Evolutionary conservation across 257 asterid genomes (phyloP).

Genomic region (Forsythia suspensa): DNA sequence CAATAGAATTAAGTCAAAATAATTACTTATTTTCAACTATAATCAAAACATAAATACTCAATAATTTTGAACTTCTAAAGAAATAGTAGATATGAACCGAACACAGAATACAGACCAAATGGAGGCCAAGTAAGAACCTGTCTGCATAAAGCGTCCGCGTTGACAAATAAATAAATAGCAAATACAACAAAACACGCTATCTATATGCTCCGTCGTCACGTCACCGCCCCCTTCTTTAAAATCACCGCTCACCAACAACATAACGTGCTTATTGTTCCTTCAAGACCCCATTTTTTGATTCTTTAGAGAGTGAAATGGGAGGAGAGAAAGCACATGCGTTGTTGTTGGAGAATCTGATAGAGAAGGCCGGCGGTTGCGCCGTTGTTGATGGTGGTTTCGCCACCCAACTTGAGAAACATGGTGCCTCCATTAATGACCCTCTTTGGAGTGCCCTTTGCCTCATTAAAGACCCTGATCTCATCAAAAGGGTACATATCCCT

Average conservation of each 20-base stretch:
- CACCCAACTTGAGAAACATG: constrained; percentile 71
- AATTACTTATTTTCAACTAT: neutral
- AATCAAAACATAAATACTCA: no score
- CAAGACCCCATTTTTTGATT: neutral
- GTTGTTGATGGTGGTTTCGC: constrained; percentile 89
- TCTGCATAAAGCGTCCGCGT: constrained; percentile 43
- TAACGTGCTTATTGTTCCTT: constrained; percentile 21
- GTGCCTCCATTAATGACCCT: constrained; percentile 78
- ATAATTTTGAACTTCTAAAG: neutral
- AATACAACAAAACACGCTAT: neutral
- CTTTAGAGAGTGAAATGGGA: constrained; percentile 29
- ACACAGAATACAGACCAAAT: constrained; percentile 22
- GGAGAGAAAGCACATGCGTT: constrained; percentile 26
- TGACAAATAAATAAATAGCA: constrained; percentile 18
- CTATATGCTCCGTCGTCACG: neutral
- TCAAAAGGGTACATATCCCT: constrained; percentile 43
- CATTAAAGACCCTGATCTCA: constrained; percentile 60
- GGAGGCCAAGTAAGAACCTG: constrained; percentile 40
- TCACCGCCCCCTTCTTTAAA: constrained; percentile 17
- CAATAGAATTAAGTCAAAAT: no score
- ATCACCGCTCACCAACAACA: neutral
- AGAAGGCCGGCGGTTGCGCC: constrained; percentile 74
- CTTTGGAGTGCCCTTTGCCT: constrained; percentile 87
- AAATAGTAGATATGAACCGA: neutral
- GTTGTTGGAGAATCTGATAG: constrained; percentile 47